Percentiles rank a stretch among this genome's conserved stretches.
These are phyloP conservation scores for Colletotrichum sp. DNA, from an alignment of 2,329 filamentous ascomycete species.

Conservation along the genomic window DNA sequence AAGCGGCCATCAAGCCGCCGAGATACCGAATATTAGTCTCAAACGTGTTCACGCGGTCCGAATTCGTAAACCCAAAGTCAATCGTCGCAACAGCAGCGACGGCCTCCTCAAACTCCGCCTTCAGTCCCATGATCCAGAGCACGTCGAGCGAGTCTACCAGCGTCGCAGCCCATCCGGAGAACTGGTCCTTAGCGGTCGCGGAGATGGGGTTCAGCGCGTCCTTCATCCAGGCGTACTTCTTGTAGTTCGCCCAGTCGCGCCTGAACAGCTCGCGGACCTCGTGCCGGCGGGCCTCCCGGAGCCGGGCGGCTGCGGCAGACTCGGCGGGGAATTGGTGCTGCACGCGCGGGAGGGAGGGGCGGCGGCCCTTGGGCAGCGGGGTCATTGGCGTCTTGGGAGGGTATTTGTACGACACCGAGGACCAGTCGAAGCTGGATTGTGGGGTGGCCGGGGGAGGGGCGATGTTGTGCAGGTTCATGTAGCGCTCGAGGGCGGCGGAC, in stretches of 20 bases:
- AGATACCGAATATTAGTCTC: constrained; percentile 77
- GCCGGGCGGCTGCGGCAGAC: constrained; percentile 22
- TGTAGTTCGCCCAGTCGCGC: constrained; percentile 48
- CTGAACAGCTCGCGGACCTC: constrained; percentile 38
- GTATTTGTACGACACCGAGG: constrained; percentile 30
- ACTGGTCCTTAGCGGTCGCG: constrained; percentile 41
- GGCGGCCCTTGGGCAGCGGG: constrained; percentile 26
- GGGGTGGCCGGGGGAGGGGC: background rate
- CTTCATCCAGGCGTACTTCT: constrained; percentile 48
- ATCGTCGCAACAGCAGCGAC: constrained; percentile 48
- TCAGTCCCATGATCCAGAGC: constrained; percentile 60
- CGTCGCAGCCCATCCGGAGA: constrained; percentile 53
- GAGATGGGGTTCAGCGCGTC: constrained; percentile 50
- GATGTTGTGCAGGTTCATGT: constrained; percentile 34
- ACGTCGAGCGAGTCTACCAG: constrained; percentile 53
- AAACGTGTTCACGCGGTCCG: constrained; percentile 60
- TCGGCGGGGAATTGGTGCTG: constrained; percentile 37
- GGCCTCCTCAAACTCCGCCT: constrained; percentile 54
- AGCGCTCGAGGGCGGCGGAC: constrained; percentile 27
- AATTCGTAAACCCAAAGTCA: constrained; percentile 48
- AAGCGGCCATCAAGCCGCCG: constrained; percentile 70
- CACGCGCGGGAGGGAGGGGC: constrained; percentile 33
- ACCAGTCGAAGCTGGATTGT: constrained; percentile 43
- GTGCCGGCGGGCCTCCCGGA: constrained; percentile 36
- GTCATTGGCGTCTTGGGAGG: constrained; percentile 24